Evolutionary conservation across 805 yeast species (phyloP), one percentile per base, ranked within the genome.

Genomic region (Candida berthetii): DNA sequence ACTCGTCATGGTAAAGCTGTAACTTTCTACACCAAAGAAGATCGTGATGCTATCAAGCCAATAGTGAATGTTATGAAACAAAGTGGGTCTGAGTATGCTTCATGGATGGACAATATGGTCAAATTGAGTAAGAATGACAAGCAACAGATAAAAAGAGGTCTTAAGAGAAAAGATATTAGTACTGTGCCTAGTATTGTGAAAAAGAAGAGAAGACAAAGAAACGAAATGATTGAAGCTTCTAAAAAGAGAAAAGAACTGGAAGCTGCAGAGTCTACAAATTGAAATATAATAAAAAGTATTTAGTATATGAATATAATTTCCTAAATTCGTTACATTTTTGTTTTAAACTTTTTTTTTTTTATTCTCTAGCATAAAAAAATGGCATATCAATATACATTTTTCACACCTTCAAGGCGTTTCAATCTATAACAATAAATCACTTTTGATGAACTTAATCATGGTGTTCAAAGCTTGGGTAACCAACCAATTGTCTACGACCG

Each of bases 41-140:
- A 93, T 58, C 64, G 76, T 3, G 60, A 74, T 42, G 78, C 85
- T 2, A 74, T 93, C 36, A 85, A 85, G 58, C 85, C 93, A 9
- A 85, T 93, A 35, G 76, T 91, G 24, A 93, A 90, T 57, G 98
- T 93, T 14, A 91, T 93, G 96, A 85, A 85, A 54, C 96, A 90
- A 62, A 85, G 96, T 51, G 96, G 96, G 2, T 72, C 80, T 40
- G 69, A 70, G 33, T 76, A 82, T 41, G 80, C 85, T 29, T 78
- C 69, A 25, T 93, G 99, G 99, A 78, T 93, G 84, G 75, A 78
- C 33, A 73, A 78, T 43, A 61, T 85, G 58, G 70, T 80, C 14
- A 85, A 85, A 58, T 64, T 88, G 43, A 62, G 78, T 11, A 76
- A 78, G 54, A 73, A 69, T 37, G 82, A 82, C 38, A 84, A 84